Evolutionary conservation across 352 stramenopile species (phyloP), one percentile per base, ranked within the genome.

Genomic region (Globisporangium okanoganense): DNA sequence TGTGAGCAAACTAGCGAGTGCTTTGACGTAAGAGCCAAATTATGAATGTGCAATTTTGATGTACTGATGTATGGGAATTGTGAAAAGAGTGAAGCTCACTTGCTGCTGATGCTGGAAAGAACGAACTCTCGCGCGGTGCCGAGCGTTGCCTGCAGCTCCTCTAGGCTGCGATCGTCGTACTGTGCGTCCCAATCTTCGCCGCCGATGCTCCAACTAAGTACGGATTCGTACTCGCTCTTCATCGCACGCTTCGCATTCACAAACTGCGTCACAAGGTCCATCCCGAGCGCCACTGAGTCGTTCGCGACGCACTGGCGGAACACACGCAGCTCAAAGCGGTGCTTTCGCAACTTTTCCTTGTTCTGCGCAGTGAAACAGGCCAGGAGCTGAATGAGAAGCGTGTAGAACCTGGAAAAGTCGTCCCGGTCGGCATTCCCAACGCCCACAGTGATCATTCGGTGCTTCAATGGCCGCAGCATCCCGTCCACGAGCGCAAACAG

Each of bases 321-420:
- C 36, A 65, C 38, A 0, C 16, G 48, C 10, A 65, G 51, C 41
- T 59, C 49, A 24, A 65, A 65, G 41, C 58, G 49, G 18, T 59
- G 49, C 1, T n/a, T 24, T 14, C 7, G 3, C n/a, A 59, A 33
- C 22, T 52, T 50, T 2, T 51, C 50, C 8, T 59, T 27, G 3
- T 24, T 12, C 2, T 25, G n/a, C 14, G 25, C 9, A 10, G 24
- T 56, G n/a, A 65, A 65, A 29, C 49, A 45, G 8, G 36, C 9
- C 13, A 65, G 47, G 18, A 65, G 31, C 20, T 65, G 49, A 1
- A 58, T 25, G 0, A 65, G 41, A 4, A 59, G 18, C 3, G 3
- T 29, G 51, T 65, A 59, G 43, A 65, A 65, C 1, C 58, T 52
- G 1, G 22, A 31, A 18, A 59, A 59, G 41, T 65, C 58, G 13